Percentiles rank a stretch among this genome's conserved stretches.
phyloP scores from a whole-genome alignment of 1,284 basidiomycete genomes.

The Trichosporon asahii region DNA sequence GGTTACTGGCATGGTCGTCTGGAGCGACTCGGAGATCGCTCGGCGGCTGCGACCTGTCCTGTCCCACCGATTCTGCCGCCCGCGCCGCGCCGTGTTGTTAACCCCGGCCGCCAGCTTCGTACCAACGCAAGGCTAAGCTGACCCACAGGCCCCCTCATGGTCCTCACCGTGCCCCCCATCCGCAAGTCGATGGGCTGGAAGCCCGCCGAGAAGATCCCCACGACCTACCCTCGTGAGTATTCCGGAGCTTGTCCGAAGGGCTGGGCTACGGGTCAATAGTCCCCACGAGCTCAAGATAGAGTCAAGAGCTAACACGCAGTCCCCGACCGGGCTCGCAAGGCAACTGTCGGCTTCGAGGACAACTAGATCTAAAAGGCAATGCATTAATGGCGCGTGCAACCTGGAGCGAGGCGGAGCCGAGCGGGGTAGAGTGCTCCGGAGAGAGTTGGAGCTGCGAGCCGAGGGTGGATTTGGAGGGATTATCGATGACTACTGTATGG shows the following conservation, averaged over 20 bases:
- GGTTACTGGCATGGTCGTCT: too few relatives aligned
- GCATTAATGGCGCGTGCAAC: not conserved
- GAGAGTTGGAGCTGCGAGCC: too few relatives aligned
- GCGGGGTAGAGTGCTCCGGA: too few relatives aligned
- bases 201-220: constrained; percentile 70
- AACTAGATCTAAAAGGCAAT: not conserved
- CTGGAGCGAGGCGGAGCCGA: too few relatives aligned
- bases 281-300: too few relatives aligned
- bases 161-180: constrained; percentile 72
- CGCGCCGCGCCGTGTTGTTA: not conserved
- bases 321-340: constrained; percentile 1
- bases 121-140: not conserved
- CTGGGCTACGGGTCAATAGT: not conserved
- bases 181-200: constrained; percentile 70
- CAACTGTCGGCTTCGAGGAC: constrained; percentile 8
- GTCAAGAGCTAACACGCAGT: not conserved
- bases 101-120: not conserved
- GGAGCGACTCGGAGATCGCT: too few relatives aligned
- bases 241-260: not conserved
- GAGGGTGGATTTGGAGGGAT: too few relatives aligned
- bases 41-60: too few relatives aligned
- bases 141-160: constrained; percentile 67
- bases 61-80: too few relatives aligned
- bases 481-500: too few relatives aligned
- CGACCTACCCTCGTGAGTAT: constrained; percentile 77